Evolutionary conservation across 305 asterid genomes (phyloP).

Genomic region (Fraxinus greggii): DNA sequence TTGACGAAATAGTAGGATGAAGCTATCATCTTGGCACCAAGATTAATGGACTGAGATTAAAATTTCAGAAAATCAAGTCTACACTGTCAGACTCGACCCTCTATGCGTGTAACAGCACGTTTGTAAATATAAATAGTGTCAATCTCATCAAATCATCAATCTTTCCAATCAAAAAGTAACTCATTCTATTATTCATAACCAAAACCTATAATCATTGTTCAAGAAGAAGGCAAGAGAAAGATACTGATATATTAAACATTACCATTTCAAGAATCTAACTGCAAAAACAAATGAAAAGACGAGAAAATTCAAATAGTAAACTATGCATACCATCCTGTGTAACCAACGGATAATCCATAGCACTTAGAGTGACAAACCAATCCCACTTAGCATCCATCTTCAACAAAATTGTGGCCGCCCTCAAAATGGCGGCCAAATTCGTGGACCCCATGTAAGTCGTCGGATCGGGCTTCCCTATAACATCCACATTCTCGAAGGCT

Average conservation of each 20-base stretch:
- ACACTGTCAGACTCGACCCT: background rate
- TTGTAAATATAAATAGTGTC: background rate
- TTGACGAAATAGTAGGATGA: slow-evolving; percentile 1
- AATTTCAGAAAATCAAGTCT: background rate
- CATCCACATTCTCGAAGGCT: slow-evolving; percentile 94
- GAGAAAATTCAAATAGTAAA: slow-evolving; percentile 10
- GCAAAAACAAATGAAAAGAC: slow-evolving; percentile 8
- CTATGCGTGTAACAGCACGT: background rate
- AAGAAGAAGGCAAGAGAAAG: background rate
- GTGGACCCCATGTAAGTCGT: slow-evolving; percentile 89
- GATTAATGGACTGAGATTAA: background rate
- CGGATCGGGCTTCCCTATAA: slow-evolving; percentile 95
- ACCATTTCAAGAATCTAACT: slow-evolving; percentile 9
- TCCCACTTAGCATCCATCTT: slow-evolving; percentile 84
- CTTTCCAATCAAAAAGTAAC: background rate
- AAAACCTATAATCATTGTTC: background rate
- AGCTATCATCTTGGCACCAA: slow-evolving; percentile 24
- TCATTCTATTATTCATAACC: background rate
- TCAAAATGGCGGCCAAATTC: slow-evolving; percentile 66
- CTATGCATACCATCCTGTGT: slow-evolving; percentile 82
- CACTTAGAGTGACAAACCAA: slow-evolving; percentile 91
- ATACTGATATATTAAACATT: background rate
- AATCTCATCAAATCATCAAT: slow-evolving; percentile 10
- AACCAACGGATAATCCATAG: slow-evolving; percentile 82
- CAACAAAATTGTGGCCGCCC: slow-evolving; percentile 80